Evolutionary conservation across 164 flowering plant species (phyloP), one percentile per base, ranked within the genome.

Genomic region (Amborella trichopoda): DNA sequence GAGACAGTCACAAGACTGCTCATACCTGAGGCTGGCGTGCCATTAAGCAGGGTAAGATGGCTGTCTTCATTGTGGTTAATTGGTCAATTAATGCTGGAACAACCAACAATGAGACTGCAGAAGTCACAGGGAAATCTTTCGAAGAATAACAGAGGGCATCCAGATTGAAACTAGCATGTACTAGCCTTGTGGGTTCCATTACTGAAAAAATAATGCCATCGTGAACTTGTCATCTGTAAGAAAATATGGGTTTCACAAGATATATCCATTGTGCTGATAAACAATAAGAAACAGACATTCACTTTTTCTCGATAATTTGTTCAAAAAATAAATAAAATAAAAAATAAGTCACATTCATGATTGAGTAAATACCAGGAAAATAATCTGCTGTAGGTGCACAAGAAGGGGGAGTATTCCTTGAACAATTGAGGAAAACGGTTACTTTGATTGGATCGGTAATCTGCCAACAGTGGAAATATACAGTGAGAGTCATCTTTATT

Each of bases 1-100:
- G n/a, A n/a, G n/a, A n/a, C n/a, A 25, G 34, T 6, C 13, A 4
- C 6, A 24, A 18, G 17, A 6, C 18, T 14, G 40, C 44, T 20
- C 27, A 48, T 54, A 83, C 98, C 81, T 74, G 72, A 46, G 81
- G 82, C 49, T 74, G 81, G 44, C 76, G 61, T 33, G 52, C 40
- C 37, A 70, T 58, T 47, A 83, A 71, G 53, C 57, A 60, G 2
- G 89, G 80, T 59, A 77, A 48, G 19, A 70, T 34, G 6, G 48
- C 43, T 24, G 69, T 72, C 69, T 64, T 80, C 67, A 86, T 59
- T 43, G 71, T 28, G 43, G 49, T 62, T 26, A 91, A 53, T 63
- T 91, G 96, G 48, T 78, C 80, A 61, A 62, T 56, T 50, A 91
- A 50, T 21, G 76, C 87, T 26, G 98, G 98, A 56, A 86, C 62